These are phyloP conservation scores for Juncus inflexus DNA, from an alignment of 176 grass and related monocot genomes.

Conservation along the genomic window DNA sequence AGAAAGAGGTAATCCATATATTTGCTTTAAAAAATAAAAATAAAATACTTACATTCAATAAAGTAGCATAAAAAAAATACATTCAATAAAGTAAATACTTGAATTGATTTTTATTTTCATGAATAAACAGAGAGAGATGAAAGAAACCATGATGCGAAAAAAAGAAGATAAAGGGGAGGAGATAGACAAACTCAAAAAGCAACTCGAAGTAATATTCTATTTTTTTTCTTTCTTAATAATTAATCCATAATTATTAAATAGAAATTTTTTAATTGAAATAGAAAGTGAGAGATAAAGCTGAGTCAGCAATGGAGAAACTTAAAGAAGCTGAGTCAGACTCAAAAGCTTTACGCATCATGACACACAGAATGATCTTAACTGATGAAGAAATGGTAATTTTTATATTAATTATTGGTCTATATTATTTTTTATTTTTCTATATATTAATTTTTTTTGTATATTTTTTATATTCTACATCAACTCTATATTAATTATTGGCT, in stretches of 20 bases:
- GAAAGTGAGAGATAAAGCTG: constrained; percentile 52
- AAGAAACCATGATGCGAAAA: constrained; percentile 51
- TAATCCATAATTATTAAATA: constrained; percentile 17
- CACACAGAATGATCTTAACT: constrained; percentile 81
- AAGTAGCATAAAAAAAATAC: no score
- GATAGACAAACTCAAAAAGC: constrained; percentile 54
- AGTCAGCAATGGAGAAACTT: constrained; percentile 45
- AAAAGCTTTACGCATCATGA: constrained; percentile 67
- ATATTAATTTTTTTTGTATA: neutral
- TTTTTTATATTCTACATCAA: constrained; percentile 6
- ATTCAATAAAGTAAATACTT: no score
- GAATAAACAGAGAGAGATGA: constrained; percentile 74
- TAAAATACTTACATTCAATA: no score
- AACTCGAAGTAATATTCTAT: constrained; percentile 54
- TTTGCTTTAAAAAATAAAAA: constrained; percentile 6
- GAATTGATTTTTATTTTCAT: neutral
- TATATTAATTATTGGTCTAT: neutral
- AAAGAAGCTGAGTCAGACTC: constrained; percentile 65
- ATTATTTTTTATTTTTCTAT: neutral
- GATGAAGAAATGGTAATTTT: constrained; percentile 78
- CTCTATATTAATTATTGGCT: constrained; percentile 62
- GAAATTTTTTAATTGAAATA: constrained; percentile 37
- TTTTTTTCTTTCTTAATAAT: constrained; percentile 11
- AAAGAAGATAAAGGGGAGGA: constrained; percentile 73
- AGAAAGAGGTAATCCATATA: constrained; percentile 64